Percentiles rank a stretch among this genome's conserved stretches.
These are phyloP conservation scores for Phytophthora pisi DNA, from an alignment of 352 stramenopile genomes.

Conservation along the genomic window DNA sequence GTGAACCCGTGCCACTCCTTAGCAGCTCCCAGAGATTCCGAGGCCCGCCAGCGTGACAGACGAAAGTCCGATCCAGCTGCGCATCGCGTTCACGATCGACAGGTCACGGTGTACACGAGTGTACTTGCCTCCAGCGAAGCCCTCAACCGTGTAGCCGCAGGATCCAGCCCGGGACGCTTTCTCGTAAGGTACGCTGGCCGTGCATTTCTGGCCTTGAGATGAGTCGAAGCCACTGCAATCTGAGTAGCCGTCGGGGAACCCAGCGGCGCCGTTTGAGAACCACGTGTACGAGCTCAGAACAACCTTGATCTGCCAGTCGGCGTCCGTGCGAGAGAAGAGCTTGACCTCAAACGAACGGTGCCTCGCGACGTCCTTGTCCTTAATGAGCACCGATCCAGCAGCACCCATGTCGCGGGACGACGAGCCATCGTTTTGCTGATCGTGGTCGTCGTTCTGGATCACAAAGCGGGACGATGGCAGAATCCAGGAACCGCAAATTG, in stretches of 20 bases:
- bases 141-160: constrained; percentile 64
- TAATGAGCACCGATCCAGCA: constrained; percentile 61
- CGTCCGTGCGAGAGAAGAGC: constrained; percentile 59
- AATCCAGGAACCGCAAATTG: constrained; percentile 69
- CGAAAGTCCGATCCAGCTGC: constrained; percentile 51
- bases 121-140: constrained; percentile 60
- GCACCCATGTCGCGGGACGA: constrained; percentile 60
- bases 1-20: constrained; percentile 1
- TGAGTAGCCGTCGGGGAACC: constrained; percentile 62
- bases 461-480: constrained; percentile 64
- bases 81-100: constrained; percentile 72
- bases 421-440: constrained; percentile 65
- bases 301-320: constrained; percentile 69
- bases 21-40: constrained; percentile 48
- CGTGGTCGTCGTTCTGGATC: constrained; percentile 80
- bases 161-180: constrained; percentile 56
- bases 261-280: constrained; percentile 48
- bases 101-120: constrained; percentile 75
- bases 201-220: constrained; percentile 40
- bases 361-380: constrained; percentile 48
- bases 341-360: constrained; percentile 68
- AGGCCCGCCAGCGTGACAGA: constrained; percentile 38
- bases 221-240: constrained; percentile 50
- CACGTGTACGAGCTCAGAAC: constrained; percentile 76
- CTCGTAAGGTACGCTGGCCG: constrained; percentile 48